Evolutionary conservation across 495 filamentous ascomycete species (phyloP).

Genomic region (Delitschia confertaspora): DNA sequence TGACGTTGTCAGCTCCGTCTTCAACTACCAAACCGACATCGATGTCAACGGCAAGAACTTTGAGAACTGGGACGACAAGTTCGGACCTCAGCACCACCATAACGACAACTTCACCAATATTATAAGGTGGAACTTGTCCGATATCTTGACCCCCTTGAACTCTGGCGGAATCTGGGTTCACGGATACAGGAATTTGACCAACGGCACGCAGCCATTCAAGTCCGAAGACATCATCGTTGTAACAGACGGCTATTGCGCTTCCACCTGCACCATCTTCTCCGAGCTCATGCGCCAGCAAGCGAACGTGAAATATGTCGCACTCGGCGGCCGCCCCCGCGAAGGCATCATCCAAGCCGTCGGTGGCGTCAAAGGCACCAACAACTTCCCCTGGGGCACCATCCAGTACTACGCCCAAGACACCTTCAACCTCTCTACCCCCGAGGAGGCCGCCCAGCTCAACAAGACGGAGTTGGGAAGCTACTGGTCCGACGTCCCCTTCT

Average conservation of each 20-base stretch:
- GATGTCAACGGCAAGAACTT: conserved; percentile 18
- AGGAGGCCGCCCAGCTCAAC: conserved; percentile 11
- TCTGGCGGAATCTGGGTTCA: conserved; percentile 26
- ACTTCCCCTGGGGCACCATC: conserved; percentile 17
- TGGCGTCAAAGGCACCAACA: conserved; percentile 45
- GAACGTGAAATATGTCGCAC: conserved; percentile 49
- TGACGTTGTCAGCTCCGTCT: conserved; percentile 16
- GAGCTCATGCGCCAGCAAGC: conserved; percentile 48
- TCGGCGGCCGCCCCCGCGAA: conserved; percentile 50
- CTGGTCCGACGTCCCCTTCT: conserved; percentile 13
- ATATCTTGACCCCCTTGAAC: conserved; percentile 22
- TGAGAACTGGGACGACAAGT: conserved; percentile 22
- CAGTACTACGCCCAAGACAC: conserved; percentile 11
- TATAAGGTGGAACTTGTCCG: conserved; percentile 27
- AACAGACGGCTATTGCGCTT: conserved; percentile 55
- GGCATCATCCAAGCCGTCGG: conserved; percentile 55
- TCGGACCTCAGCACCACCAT: conserved; percentile 12
- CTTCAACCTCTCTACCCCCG: not conserved
- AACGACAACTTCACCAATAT: conserved; percentile 26
- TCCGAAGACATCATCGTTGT: conserved; percentile 33
- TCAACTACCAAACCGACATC: conserved; percentile 26
- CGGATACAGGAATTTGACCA: conserved; percentile 37
- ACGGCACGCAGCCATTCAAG: conserved; percentile 29
- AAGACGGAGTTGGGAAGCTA: conserved; percentile 18
- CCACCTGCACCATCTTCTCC: conserved; percentile 53